Evolutionary conservation across 345 rosid species (phyloP).

Genomic region (Gossypium bickii): DNA sequence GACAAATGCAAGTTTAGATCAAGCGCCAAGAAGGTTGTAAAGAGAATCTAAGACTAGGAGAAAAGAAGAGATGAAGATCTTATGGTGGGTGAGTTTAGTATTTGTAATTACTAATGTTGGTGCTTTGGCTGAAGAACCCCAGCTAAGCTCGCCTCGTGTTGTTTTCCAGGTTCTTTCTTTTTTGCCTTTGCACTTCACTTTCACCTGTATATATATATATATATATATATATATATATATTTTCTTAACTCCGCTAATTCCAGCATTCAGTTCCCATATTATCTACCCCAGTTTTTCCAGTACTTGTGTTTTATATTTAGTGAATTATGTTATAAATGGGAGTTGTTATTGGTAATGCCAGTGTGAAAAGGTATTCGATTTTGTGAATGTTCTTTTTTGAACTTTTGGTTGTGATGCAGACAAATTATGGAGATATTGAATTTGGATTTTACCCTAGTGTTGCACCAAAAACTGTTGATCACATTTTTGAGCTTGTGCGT

Average conservation of each 20-base stretch:
- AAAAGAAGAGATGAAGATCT: slow-evolving; percentile 23
- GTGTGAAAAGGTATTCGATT: not conserved
- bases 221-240: not conserved
- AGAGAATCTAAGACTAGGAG: not conserved
- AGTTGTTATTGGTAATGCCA: not conserved
- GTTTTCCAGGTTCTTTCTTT: slow-evolving; percentile 67
- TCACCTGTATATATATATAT: not conserved
- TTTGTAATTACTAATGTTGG: slow-evolving; percentile 25
- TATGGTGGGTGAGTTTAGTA: slow-evolving; percentile 22
- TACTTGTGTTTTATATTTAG: not conserved
- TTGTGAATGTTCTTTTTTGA: not conserved
- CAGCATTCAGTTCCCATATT: not conserved
- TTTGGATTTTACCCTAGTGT: slow-evolving; percentile 82
- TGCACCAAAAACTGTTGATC: slow-evolving; percentile 90
- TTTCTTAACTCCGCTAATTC: too few relatives aligned
- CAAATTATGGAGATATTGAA: slow-evolving; percentile 80
- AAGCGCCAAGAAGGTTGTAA: not conserved
- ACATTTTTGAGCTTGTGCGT: slow-evolving; percentile 86
- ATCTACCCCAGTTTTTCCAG: not conserved
- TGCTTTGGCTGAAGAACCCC: slow-evolving; percentile 49
- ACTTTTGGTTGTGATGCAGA: slow-evolving; percentile 37
- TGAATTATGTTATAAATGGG: not conserved
- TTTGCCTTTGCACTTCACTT: not conserved
- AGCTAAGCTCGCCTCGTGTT: slow-evolving; percentile 81
- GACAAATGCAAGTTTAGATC: not conserved